phyloP scores from a whole-genome alignment of 2,329 filamentous ascomycete genomes.

The Onygenales sp. region DNA sequence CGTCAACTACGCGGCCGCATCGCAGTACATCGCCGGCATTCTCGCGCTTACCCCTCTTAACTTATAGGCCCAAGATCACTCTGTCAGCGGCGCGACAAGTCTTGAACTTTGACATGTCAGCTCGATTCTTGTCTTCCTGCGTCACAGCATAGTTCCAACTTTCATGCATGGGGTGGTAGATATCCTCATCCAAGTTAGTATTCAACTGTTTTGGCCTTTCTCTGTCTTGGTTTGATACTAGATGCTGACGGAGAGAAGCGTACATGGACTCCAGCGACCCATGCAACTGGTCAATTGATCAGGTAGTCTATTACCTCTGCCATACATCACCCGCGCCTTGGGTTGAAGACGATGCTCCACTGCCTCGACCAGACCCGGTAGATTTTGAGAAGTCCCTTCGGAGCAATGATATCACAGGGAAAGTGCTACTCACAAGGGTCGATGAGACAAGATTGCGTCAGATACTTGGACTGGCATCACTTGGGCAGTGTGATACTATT shows the following conservation, averaged over 20 bases:
- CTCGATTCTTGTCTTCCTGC: too few species aligned
- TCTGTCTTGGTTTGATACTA: too few species aligned
- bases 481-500: constrained; percentile 51
- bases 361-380: constrained; percentile 41
- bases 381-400: constrained; percentile 47
- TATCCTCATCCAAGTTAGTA: background rate
- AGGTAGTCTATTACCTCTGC: constrained; percentile 59
- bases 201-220: background rate
- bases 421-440: constrained; percentile 51
- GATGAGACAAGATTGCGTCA: constrained; percentile 40
- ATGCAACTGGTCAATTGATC: constrained; percentile 61
- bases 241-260: too few species aligned
- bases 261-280: constrained; percentile 44
- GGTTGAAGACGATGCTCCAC: constrained; percentile 20
- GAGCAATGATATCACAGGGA: constrained; percentile 57
- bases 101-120: too few species aligned
- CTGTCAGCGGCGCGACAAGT: too few species aligned
- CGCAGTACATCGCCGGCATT: too few species aligned
- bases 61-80: too few species aligned
- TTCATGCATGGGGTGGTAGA: too few species aligned
- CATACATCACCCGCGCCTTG: constrained; percentile 38
- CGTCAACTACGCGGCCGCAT: too few species aligned
- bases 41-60: too few species aligned
- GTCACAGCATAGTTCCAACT: too few species aligned
- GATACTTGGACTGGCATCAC: constrained; percentile 48